phyloP scores from a whole-genome alignment of 768 basidiomycete species.

The Mycena metata region DNA sequence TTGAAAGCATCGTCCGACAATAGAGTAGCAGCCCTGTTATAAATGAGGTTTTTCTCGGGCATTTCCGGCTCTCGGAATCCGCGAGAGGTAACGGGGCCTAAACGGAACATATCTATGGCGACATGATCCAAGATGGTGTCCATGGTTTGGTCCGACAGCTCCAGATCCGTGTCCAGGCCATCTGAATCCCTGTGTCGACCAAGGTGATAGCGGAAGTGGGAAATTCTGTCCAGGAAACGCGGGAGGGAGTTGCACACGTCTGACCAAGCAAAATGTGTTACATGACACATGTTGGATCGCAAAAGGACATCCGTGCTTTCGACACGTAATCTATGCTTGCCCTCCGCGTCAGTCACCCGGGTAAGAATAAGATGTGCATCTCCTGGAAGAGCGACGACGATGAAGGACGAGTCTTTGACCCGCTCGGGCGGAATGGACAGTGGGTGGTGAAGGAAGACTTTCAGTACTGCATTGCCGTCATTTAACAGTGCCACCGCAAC shows the following conservation, averaged over 20 bases:
- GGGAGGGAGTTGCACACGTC: slow-evolving; percentile 4
- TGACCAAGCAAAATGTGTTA: slow-evolving; percentile 8
- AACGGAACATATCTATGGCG: background rate
- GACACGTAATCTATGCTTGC: slow-evolving; percentile 6
- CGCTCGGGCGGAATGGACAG: too few relatives aligned
- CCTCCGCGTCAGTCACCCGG: background rate
- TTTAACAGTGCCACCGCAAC: background rate
- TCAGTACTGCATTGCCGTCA: background rate
- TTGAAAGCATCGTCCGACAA: background rate
- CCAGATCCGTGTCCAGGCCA: slow-evolving; percentile 11
- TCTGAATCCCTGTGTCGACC: slow-evolving; percentile 4
- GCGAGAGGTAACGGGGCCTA: background rate
- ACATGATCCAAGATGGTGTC: background rate
- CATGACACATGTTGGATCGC: slow-evolving; percentile 1
- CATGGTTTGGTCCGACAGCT: background rate
- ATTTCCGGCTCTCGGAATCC: background rate
- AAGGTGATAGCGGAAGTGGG: slow-evolving; percentile 9
- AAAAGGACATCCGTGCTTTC: slow-evolving; percentile 9
- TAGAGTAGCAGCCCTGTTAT: background rate
- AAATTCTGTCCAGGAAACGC: slow-evolving; percentile 9
- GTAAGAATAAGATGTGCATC: slow-evolving; percentile 1
- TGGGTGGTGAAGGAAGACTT: background rate
- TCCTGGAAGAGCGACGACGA: slow-evolving; percentile 4
- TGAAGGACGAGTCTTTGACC: slow-evolving; percentile 6
- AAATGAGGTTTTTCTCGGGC: background rate